These are phyloP conservation scores for Purpureocillium takamizusanense DNA, from an alignment of 2,329 filamentous ascomycete species.

Conservation along the genomic window DNA sequence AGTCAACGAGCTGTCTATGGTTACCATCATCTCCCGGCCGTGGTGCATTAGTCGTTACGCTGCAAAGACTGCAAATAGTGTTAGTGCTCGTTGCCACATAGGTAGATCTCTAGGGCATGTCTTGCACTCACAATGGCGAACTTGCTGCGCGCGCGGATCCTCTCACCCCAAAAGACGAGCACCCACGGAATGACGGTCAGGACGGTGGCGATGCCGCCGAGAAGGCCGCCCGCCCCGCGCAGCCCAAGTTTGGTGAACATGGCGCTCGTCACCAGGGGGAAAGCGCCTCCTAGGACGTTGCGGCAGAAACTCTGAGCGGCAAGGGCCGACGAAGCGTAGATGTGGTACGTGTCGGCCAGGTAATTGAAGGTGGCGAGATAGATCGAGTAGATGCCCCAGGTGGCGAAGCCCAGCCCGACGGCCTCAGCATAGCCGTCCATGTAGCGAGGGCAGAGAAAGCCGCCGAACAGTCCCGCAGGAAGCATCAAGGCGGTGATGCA, in stretches of 20 bases:
- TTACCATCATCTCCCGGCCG: too few relatives aligned
- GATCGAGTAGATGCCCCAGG: conserved; percentile 78
- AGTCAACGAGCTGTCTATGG: too few relatives aligned
- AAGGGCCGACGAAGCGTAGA: conserved; percentile 75
- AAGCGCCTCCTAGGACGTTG: conserved; percentile 72
- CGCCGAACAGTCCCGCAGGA: conserved; percentile 63
- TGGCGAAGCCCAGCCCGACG: conserved; percentile 63
- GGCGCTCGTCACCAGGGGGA: conserved; percentile 65
- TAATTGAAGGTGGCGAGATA: conserved; percentile 92
- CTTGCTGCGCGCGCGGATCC: conserved; percentile 65
- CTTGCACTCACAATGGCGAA: conserved; percentile 55
- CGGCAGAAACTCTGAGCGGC: conserved; percentile 82
- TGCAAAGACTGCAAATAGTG: not conserved
- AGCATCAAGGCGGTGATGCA: conserved; percentile 69
- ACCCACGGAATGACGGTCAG: conserved; percentile 84
- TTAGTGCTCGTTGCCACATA: too few relatives aligned
- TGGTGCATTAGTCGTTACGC: too few relatives aligned
- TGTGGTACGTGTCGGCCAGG: conserved; percentile 77
- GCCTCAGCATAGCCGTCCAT: conserved; percentile 18
- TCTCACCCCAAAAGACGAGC: conserved; percentile 67
- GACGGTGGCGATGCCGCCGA: conserved; percentile 61
- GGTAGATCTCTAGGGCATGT: too few relatives aligned
- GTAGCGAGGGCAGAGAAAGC: conserved; percentile 17
- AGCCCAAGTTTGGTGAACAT: conserved; percentile 69
- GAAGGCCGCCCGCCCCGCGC: conserved; percentile 59